Percentiles rank a stretch among this genome's conserved stretches.
Conservation (phyloP, 164 flowering plant genomes). For the Sextonia rubra region DNA sequence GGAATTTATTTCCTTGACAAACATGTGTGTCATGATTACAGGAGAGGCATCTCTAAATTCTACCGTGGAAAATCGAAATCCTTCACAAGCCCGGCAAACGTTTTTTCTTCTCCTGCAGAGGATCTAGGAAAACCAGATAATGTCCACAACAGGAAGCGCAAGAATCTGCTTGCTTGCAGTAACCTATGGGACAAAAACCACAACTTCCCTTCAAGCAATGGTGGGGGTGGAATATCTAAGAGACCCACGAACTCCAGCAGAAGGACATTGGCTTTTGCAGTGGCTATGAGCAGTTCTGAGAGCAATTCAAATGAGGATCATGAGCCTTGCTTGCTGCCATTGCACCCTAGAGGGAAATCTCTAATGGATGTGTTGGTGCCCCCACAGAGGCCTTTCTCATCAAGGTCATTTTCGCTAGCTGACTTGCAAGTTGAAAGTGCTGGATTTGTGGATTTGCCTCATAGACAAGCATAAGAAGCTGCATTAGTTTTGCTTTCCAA, state of each 20-base stretch:
- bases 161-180: conserved; percentile 50
- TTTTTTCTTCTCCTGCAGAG: conserved; percentile 40
- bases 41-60: conserved; percentile 79
- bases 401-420: conserved; percentile 52
- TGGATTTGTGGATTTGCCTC: background rate
- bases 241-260: conserved; percentile 39
- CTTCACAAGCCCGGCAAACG: conserved; percentile 60
- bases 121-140: conserved; percentile 77
- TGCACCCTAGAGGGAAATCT: no score
- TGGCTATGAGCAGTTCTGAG: no score
- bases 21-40: conserved; percentile 24
- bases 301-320: no score
- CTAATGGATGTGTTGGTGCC: conserved; percentile 7
- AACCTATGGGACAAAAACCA: conserved; percentile 38
- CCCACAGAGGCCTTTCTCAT: conserved; percentile 16
- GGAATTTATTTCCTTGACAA: no score
- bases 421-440: conserved; percentile 41
- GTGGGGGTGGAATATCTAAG: conserved; percentile 61
- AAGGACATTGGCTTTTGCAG: conserved; percentile 56
- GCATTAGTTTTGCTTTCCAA: conserved; percentile 6
- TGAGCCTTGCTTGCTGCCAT: no score
- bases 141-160: conserved; percentile 62
- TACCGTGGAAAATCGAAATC: conserved; percentile 84
- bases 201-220: conserved; percentile 23
- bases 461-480: conserved; percentile 8